A percentile compares a stretch with the other conserved stretches of the same genome.
Conservation (phyloP, 225 moss, liverwort and hornwort genomes). For the Bryoerythrophyllum caledonicum region DNA sequence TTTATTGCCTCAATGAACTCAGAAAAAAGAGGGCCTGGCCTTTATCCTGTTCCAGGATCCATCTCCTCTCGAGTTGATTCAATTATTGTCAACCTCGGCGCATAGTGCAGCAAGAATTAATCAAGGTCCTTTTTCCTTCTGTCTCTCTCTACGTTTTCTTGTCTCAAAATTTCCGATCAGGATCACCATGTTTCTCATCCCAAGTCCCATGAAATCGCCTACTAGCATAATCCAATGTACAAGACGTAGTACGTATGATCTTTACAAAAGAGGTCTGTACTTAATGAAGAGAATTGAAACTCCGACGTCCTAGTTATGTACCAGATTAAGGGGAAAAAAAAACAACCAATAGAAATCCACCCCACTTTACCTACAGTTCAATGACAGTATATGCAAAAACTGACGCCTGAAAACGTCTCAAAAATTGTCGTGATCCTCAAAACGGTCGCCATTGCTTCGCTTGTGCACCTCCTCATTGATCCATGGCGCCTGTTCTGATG, state of each 20-base stretch:
- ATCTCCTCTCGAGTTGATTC: slow-evolving; percentile 24
- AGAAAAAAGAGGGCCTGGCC: slow-evolving; percentile 21
- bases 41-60: slow-evolving; percentile 20
- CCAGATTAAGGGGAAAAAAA: slow-evolving; percentile 10
- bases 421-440: slow-evolving; percentile 27
- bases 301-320: slow-evolving; percentile 30
- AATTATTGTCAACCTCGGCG: slow-evolving; percentile 48
- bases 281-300: slow-evolving; percentile 13
- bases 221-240: slow-evolving; percentile 46
- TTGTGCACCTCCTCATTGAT: slow-evolving; percentile 20
- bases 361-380: slow-evolving; percentile 28
- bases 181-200: slow-evolving; percentile 20
- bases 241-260: slow-evolving; percentile 29
- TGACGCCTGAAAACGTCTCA: slow-evolving; percentile 19
- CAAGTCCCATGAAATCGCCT: slow-evolving; percentile 27
- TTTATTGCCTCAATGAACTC: slow-evolving; percentile 53
- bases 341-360: neutral
- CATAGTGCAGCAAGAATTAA: slow-evolving; percentile 43
- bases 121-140: slow-evolving; percentile 29
- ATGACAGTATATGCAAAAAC: slow-evolving; percentile 21
- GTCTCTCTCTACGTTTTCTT: slow-evolving; percentile 26
- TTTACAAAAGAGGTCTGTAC: slow-evolving; percentile 44
- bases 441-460: slow-evolving; percentile 2
- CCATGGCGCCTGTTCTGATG: slow-evolving; percentile 8
- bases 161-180: slow-evolving; percentile 46